phyloP scores from a whole-genome alignment of 192 early-diverging fungal genomes.

The Coemansia sp. region DNA sequence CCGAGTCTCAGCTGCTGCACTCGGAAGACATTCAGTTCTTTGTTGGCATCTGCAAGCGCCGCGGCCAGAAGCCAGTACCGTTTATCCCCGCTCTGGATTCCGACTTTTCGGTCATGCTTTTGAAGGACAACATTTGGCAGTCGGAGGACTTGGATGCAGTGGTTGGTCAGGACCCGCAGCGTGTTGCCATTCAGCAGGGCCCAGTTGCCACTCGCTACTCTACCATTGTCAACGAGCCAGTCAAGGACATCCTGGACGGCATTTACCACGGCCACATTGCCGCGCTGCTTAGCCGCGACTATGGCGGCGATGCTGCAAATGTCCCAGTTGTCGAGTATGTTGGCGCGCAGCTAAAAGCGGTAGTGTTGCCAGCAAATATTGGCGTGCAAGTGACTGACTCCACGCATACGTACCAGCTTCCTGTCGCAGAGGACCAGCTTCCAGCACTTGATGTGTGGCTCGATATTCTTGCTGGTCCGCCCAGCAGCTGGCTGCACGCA shows the following conservation, averaged over 20 bases:
- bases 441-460: constrained; percentile 59
- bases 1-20: constrained; percentile 32
- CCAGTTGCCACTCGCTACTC: constrained; percentile 79
- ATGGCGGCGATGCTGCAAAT: constrained; percentile 57
- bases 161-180: constrained; percentile 80
- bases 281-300: constrained; percentile 72
- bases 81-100: constrained; percentile 91
- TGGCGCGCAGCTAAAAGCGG: constrained; percentile 9
- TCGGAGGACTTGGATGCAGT: constrained; percentile 86
- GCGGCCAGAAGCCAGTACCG: constrained; percentile 84
- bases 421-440: constrained; percentile 3
- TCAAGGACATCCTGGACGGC: constrained; percentile 83
- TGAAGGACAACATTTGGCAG: constrained; percentile 92
- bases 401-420: constrained; percentile 1
- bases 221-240: constrained; percentile 79
- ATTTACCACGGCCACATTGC: constrained; percentile 83
- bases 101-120: constrained; percentile 90
- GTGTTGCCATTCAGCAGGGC: constrained; percentile 87
- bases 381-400: neutral
- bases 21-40: constrained; percentile 51
- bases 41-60: constrained; percentile 44
- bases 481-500: constrained; percentile 80
- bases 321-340: constrained; percentile 83
- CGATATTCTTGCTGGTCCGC: constrained; percentile 66
- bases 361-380: neutral